Conservation (phyloP, 2,329 filamentous ascomycete species). For the Xylaria sp. region DNA sequence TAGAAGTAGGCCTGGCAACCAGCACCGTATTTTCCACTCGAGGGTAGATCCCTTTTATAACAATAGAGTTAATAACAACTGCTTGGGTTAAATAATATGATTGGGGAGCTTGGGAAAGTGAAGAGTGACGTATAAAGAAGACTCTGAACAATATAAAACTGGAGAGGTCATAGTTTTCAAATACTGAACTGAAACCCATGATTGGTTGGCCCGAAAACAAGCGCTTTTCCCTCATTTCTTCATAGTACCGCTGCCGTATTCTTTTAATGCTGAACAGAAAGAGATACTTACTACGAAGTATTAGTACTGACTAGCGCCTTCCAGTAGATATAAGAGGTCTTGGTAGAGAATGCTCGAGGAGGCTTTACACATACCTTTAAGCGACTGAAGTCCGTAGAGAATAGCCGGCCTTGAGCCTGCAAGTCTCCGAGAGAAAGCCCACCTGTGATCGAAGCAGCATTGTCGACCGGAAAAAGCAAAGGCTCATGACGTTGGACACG, state of each 20-base stretch:
- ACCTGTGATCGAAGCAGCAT: constrained; percentile 47
- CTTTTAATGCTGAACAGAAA: not conserved
- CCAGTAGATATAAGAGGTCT: too few species aligned
- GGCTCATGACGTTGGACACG: constrained; percentile 50
- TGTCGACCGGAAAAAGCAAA: constrained; percentile 54
- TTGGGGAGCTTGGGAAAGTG: not conserved
- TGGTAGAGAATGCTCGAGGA: not conserved
- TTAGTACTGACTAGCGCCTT: not conserved
- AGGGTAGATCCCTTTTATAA: constrained; percentile 22
- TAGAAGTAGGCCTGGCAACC: constrained; percentile 61
- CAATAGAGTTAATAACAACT: not conserved
- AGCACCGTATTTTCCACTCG: constrained; percentile 50
- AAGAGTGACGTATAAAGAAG: too few species aligned
- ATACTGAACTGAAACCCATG: not conserved
- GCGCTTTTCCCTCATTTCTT: not conserved
- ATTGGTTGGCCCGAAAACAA: not conserved
- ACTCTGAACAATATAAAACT: too few species aligned
- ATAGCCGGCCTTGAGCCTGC: constrained; percentile 53
- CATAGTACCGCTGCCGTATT: not conserved
- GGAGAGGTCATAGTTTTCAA: too few species aligned
- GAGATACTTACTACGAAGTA: constrained; percentile 13
- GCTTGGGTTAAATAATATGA: not conserved
- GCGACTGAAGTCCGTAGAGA: constrained; percentile 56
- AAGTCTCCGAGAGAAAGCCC: constrained; percentile 50
- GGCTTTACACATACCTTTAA: constrained; percentile 43